These are phyloP conservation scores for Amorphotheca resinae DNA, from an alignment of 495 filamentous ascomycete species.

Conservation along the genomic window DNA sequence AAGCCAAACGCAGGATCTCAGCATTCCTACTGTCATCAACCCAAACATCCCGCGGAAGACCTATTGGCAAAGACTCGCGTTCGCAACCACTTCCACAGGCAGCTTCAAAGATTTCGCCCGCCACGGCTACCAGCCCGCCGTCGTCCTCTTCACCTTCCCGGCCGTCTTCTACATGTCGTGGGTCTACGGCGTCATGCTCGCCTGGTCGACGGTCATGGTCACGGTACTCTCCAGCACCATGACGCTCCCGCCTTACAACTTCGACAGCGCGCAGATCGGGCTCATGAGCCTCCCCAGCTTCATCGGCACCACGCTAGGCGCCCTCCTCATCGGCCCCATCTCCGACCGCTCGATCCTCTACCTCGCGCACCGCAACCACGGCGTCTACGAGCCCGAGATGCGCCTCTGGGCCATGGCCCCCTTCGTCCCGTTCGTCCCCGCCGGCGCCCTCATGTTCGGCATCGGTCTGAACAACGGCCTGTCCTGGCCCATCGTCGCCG, in stretches of 20 bases:
- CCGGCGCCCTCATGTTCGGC: constrained; percentile 27
- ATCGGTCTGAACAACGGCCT: constrained; percentile 22
- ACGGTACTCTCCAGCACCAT: constrained; percentile 24
- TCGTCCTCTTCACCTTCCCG: constrained; percentile 24
- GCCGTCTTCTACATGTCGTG: constrained; percentile 28
- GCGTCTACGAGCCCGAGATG: constrained; percentile 62
- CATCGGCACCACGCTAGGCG: constrained; percentile 27
- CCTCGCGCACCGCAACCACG: constrained; percentile 44
- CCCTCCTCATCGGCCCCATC: constrained; percentile 24
- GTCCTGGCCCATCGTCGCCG: constrained; percentile 24
- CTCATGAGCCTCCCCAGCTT: constrained; percentile 27
- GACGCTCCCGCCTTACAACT: constrained; percentile 27
- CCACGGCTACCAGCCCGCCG: constrained; percentile 28
- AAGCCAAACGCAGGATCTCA: no score
- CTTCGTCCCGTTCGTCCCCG: constrained; percentile 18
- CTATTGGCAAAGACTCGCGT: background rate
- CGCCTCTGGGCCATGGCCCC: constrained; percentile 35
- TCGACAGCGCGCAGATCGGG: constrained; percentile 24
- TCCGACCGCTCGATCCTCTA: constrained; percentile 35
- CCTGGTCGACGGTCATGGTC: constrained; percentile 25
- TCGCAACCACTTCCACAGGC: constrained; percentile 13
- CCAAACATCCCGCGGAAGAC: constrained; percentile 1
- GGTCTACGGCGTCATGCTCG: constrained; percentile 23
- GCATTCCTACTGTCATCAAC: no score
- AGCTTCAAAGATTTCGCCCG: constrained; percentile 14